Base-by-base conservation (phyloP, 169 alveolate species). In the Amoebophrya sp. region DNA sequence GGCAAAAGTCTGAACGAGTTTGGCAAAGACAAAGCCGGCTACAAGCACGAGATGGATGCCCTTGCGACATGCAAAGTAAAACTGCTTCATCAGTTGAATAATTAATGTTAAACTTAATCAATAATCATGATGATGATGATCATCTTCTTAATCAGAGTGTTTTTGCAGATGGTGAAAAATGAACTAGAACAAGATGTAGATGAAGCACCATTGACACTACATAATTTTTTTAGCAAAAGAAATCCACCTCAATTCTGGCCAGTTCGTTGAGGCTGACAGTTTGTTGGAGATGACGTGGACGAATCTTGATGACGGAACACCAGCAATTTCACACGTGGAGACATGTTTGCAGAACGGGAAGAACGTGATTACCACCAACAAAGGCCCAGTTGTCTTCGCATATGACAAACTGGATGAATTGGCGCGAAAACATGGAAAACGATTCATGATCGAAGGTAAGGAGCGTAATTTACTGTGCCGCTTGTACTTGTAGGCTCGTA, bases 361-460 rank as follows among this genome's bases (percentile, higher is more conserved):
- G n/a, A 65, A 65, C 83, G 83, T 65, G 33, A 65, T 65, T 0
- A 65, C 83, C 39, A 65, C 83, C 83, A 65, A 65, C 83, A 65
- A 65, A 18, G 83, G 83, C 33, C 83, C 83, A 65, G 83, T 65
- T 10, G 83, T 65, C 83, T 65, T 65, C 83, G 83, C 83, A 29
- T 65, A 65, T 36, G 83, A 65, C 83, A 18, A 65, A 26, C 26
- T 65, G 33, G 83, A 65, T 18, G 83, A 29, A 6, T 36, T 65
- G 38, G 83, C 83, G 26, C 2, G 83, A 10, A 12, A 6, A 26
- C 18, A 65, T 10, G 83, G 83, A 18, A 29, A 26, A 36, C 83
- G 83, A 6, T 65, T 65, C 83, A 65, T 65, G 83, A 65, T 65
- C n/a, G 83, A 65, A 65, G 83, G 83, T 65, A 47, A n/a, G n/a